Percentiles rank a stretch among this genome's conserved stretches.
Evolutionary conservation across 805 yeast species (phyloP).

Genomic region (Candida coleopterorum): DNA sequence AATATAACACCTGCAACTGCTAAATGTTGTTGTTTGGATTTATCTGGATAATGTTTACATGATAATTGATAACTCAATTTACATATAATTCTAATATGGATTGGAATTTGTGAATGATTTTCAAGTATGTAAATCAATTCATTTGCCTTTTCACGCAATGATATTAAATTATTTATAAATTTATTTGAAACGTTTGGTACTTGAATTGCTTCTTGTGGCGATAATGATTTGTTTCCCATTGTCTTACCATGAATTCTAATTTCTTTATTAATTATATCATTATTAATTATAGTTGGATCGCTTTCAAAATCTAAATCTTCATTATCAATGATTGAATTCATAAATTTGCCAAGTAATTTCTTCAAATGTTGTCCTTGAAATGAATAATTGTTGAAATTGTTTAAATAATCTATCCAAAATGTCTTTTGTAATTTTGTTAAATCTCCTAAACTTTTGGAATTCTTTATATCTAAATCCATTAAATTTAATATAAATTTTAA

Average conservation of each 20-base stretch:
- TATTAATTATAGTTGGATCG: constrained; percentile 63
- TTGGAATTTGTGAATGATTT: constrained; percentile 29
- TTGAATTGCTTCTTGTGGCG: constrained; percentile 70
- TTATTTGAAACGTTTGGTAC: constrained; percentile 66
- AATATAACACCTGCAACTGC: constrained; percentile 67
- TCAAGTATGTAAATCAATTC: constrained; percentile 54
- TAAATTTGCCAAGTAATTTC: constrained; percentile 32
- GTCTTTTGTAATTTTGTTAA: constrained; percentile 31
- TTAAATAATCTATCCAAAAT: constrained; percentile 43
- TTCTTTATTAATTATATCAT: constrained; percentile 34
- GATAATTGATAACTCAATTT: constrained; percentile 33
- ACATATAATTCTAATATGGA: constrained; percentile 33
- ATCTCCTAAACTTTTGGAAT: constrained; percentile 27
- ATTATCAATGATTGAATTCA: constrained; percentile 38
- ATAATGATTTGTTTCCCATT: constrained; percentile 30
- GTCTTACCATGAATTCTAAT: constrained; percentile 30
- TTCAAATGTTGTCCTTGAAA: constrained; percentile 46
- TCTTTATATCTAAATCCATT: constrained; percentile 37
- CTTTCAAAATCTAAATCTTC: constrained; percentile 67
- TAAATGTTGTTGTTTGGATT: constrained; percentile 53
- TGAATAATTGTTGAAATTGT: constrained; percentile 42
- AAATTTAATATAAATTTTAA: constrained; percentile 51
- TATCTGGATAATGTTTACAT: constrained; percentile 50
- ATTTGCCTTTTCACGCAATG: constrained; percentile 65
- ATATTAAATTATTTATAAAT: constrained; percentile 71